phyloP scores from a whole-genome alignment of 306 rosid species.

The Lotus japonicus region DNA sequence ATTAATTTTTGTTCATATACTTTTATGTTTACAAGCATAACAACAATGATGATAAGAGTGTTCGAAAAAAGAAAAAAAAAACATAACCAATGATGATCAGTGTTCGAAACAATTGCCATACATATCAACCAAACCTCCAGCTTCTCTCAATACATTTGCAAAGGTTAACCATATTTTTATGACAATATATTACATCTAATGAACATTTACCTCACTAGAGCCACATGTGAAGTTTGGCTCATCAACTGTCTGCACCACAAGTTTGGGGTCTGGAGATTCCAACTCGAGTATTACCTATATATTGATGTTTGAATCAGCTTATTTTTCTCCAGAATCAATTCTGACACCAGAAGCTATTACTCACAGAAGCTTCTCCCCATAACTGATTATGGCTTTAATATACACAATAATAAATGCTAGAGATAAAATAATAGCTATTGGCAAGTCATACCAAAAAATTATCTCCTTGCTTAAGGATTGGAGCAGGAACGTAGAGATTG shows the following conservation, averaged over 20 bases:
- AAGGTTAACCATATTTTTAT: no score
- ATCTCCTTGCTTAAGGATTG: slow-evolving; percentile 59
- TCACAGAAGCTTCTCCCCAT: no score
- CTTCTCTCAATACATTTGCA: no score
- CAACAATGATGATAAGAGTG: no score
- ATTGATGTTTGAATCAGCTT: background rate
- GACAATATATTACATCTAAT: background rate
- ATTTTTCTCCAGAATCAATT: no score
- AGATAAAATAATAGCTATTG: background rate
- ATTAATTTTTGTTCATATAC: no score
- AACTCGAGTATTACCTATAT: slow-evolving; percentile 70
- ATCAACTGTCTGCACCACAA: slow-evolving; percentile 50
- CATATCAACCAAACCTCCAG: no score
- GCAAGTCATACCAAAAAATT: slow-evolving; percentile 59
- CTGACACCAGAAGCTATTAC: no score
- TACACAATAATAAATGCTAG: background rate
- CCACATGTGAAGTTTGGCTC: slow-evolving; percentile 65
- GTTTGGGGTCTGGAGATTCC: slow-evolving; percentile 58
- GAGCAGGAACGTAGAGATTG: slow-evolving; percentile 89
- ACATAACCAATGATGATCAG: no score
- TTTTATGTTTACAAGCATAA: no score
- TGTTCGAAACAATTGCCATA: no score
- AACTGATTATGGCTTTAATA: background rate
- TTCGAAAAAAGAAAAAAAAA: no score
- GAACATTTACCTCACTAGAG: slow-evolving; percentile 16